Evolutionary conservation across 108 stramenopile species (phyloP).

Genomic region (Cyclotella atomus): DNA sequence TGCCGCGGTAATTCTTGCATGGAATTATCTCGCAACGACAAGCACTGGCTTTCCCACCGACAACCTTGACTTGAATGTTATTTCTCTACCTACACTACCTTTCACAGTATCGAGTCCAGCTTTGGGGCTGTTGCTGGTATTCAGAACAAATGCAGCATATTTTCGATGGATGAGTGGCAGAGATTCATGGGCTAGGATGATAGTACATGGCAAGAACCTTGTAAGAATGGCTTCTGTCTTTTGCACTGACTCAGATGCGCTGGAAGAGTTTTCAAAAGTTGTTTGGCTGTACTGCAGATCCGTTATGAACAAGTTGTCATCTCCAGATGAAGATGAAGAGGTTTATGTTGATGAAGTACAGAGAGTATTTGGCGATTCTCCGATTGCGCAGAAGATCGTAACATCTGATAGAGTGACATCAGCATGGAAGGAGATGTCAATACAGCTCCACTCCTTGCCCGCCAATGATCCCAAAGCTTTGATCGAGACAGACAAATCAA

Average conservation of each 20-base stretch:
- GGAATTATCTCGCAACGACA: conserved; percentile 27
- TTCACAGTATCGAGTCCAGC: conserved; percentile 65
- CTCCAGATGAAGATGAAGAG: conserved; percentile 56
- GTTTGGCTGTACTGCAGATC: conserved; percentile 51
- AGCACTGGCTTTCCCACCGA: background rate
- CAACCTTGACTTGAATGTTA: conserved; percentile 21
- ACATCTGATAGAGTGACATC: conserved; percentile 44
- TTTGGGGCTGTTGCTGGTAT: conserved; percentile 70
- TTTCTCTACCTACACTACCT: conserved; percentile 60
- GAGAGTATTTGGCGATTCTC: background rate
- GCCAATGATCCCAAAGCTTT: conserved; percentile 41
- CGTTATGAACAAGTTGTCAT: conserved; percentile 52
- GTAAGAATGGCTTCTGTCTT: conserved; percentile 61
- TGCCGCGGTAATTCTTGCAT: conserved; percentile 40
- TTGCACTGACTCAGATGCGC: conserved; percentile 14
- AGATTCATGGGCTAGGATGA: conserved; percentile 58
- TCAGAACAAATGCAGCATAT: conserved; percentile 75
- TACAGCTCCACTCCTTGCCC: conserved; percentile 46
- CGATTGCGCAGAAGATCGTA: background rate
- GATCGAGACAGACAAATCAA: conserved; percentile 58
- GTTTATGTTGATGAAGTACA: conserved; percentile 31
- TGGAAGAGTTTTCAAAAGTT: conserved; percentile 47
- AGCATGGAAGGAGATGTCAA: conserved; percentile 54
- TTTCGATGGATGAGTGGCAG: conserved; percentile 66
- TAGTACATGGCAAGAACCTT: conserved; percentile 52